Percentiles rank a stretch among this genome's conserved stretches.
These are phyloP conservation scores for Mediolabrus comicus DNA, from an alignment of 108 stramenopile genomes.

Conservation along the genomic window DNA sequence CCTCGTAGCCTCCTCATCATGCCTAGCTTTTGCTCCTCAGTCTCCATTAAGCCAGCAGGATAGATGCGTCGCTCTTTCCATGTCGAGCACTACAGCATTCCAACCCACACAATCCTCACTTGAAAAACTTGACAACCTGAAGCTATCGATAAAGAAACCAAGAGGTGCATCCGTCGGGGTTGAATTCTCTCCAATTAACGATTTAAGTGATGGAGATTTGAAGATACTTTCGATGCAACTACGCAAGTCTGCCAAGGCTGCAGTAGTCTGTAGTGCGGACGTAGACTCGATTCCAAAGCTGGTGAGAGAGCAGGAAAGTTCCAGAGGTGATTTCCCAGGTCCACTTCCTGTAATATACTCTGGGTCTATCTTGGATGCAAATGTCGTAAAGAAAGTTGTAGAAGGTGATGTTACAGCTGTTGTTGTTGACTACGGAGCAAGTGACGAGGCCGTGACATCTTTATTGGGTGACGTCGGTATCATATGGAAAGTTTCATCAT, in stretches of 20 bases:
- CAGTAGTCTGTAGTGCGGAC: conserved; percentile 40
- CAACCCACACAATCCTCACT: conserved; percentile 8
- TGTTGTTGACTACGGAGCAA: conserved; percentile 6
- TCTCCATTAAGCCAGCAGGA: neutral
- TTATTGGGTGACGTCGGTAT: conserved; percentile 29
- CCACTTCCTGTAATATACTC: conserved; percentile 68
- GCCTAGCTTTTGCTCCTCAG: neutral
- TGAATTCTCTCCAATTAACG: conserved; percentile 24
- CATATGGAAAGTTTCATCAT: conserved; percentile 46
- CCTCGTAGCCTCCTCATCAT: neutral
- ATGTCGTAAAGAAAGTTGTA: conserved; percentile 16
- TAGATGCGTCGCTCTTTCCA: neutral
- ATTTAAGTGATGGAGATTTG: conserved; percentile 12
- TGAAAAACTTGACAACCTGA: conserved; percentile 12
- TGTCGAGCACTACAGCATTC: neutral
- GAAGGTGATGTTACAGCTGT: conserved; percentile 39
- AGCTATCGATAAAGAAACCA: conserved; percentile 12
- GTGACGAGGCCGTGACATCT: neutral
- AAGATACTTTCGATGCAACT: conserved; percentile 61
- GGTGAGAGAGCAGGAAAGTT: conserved; percentile 55
- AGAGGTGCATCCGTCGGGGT: conserved; percentile 38
- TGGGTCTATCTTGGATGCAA: neutral
- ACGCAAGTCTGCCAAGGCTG: conserved; percentile 44
- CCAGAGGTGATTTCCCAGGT: conserved; percentile 74
- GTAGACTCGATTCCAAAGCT: conserved; percentile 19